Evolutionary conservation across 306 rosid species (phyloP).

Genomic region (Gleditsia sinensis): DNA sequence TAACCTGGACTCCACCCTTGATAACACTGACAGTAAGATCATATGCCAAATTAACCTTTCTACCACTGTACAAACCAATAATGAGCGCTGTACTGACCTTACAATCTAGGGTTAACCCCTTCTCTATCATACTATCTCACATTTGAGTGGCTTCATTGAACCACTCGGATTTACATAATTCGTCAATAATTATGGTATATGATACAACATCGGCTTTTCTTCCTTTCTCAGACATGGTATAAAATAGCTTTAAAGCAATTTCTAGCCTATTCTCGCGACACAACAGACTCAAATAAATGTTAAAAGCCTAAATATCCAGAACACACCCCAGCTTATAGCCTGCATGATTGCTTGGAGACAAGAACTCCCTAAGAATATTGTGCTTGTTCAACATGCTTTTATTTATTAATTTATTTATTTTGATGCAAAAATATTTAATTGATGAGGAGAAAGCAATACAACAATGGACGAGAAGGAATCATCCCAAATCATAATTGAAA

Average conservation of each 20-base stretch:
- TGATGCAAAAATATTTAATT: too few species aligned
- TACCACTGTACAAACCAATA: constrained; percentile 73
- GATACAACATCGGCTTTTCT: constrained; percentile 73
- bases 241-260: constrained; percentile 52
- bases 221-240: constrained; percentile 55
- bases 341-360: too few species aligned
- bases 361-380: too few species aligned
- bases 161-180: constrained; percentile 63
- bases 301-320: constrained; percentile 91
- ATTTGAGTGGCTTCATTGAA: constrained; percentile 54
- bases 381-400: too few species aligned
- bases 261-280: constrained; percentile 56
- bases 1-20: constrained; percentile 7
- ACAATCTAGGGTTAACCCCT: constrained; percentile 65
- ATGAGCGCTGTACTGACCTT: constrained; percentile 70
- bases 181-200: constrained; percentile 62
- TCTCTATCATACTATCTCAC: constrained; percentile 61
- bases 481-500: too few species aligned
- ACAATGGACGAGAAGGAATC: too few species aligned
- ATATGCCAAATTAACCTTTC: constrained; percentile 87
- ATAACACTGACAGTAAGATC: constrained; percentile 62
- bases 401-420: too few species aligned
- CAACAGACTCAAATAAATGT: constrained; percentile 67
- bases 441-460: too few species aligned
- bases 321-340: constrained; percentile 53